A percentile compares a stretch with the other conserved stretches of the same genome.
Evolutionary conservation across 257 asterid genomes (phyloP).

Genomic region (Rauvolfia tetraphylla): DNA sequence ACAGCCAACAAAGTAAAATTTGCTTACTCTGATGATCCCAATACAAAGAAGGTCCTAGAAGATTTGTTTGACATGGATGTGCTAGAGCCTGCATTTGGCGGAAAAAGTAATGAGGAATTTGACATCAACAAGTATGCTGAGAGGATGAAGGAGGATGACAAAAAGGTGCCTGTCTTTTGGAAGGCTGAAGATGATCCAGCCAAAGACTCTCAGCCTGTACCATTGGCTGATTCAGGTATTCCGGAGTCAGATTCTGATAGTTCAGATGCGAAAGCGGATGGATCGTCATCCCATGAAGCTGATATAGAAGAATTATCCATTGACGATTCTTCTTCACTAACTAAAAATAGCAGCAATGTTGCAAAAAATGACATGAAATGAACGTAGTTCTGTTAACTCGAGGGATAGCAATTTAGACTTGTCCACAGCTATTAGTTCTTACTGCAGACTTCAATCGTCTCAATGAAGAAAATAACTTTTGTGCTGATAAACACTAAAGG

Average conservation of each 20-base stretch:
- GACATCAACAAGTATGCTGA: constrained; percentile 67
- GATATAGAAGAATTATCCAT: constrained; percentile 21
- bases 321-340: constrained; percentile 25
- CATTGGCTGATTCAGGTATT: constrained; percentile 17
- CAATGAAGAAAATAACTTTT: background rate
- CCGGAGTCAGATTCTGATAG: constrained; percentile 42
- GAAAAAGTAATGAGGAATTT: constrained; percentile 54
- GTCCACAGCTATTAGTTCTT: background rate
- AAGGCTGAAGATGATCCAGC: constrained; percentile 22
- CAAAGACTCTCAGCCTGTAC: constrained; percentile 20
- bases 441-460: background rate
- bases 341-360: background rate
- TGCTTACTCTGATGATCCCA: constrained; percentile 56
- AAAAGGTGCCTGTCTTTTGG: constrained; percentile 48
- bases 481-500: background rate
- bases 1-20: constrained; percentile 83
- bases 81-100: constrained; percentile 81
- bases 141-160: constrained; percentile 89
- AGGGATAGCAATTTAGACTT: background rate
- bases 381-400: background rate
- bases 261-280: constrained; percentile 31
- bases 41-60: constrained; percentile 52
- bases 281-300: constrained; percentile 16
- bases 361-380: constrained; percentile 9
- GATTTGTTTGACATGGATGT: constrained; percentile 68